Base-by-base conservation (phyloP, 805 yeast species). In the Hyphopichia homilentoma region DNA sequence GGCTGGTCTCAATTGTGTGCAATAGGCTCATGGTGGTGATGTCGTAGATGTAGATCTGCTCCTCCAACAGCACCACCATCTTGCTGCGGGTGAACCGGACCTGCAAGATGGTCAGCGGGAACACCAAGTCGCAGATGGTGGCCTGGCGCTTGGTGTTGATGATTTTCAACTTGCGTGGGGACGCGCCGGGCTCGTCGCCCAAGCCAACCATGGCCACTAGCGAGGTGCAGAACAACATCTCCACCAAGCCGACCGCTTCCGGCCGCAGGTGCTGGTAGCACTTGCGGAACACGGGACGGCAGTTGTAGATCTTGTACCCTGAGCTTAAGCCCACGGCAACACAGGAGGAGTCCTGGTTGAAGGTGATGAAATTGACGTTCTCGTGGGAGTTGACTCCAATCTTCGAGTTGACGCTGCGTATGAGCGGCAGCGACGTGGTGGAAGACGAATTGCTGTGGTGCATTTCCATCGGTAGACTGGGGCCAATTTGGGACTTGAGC, bases 331-430 rank as follows among this genome's bases (percentile, higher is more conserved):
- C 93, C 1, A 82, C 77, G 1, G 93, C 82, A 12, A 88, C 70
- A 58, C 96, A 86, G 52, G 70, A 71, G 39, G 80, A 80, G 61
- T 90, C 96, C 68, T 90, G 98, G 61, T 93, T 90, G 73, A 89
- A 88, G 1, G 66, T 58, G 24, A 66, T 61, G 47, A 50, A 65
- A 37, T 66, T 67, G 33, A 66, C 69, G 11, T 11, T 23, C 12
- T 28, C 23, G 9, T 24, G 27, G 25, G 27, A 35, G 25, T 41
- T 36, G 2, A 44, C 41, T 29, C 50, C 38, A 16, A 41, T 36
- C 7, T 39, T 27, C 13, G 47, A 43, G 2, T 47, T 41, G 8
- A 39, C 36, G 2, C 45, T 49, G 14, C 50, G 54, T 15, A 47
- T 44, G 9, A 21, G 28, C 7, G 16, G 30, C 8, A 14, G 29